Base-by-base conservation (phyloP, 1,284 basidiomycete species). In the Athelia sp. region DNA sequence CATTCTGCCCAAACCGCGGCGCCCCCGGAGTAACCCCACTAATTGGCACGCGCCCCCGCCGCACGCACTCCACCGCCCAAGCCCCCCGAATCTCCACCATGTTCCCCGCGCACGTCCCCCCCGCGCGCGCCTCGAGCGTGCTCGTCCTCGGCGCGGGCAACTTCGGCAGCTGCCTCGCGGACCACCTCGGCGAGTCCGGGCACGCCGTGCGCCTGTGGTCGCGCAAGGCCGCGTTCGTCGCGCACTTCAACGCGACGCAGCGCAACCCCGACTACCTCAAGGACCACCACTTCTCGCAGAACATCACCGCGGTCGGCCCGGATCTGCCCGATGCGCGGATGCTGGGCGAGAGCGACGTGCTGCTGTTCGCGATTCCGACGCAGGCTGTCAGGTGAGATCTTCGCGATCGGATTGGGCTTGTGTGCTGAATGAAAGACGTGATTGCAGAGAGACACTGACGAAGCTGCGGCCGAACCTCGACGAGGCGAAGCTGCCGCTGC, bases 91-190 rank as follows among this genome's bases (percentile, higher is more conserved):
- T 34, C n/a, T 34, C n/a, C 36, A 21, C 6, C 26, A 40, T 40
- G 36, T 40, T 17, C n/a, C 36, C 36, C 19, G 4, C 15, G 8
- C 36, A 40, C 6, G 19, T 21, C 4, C 4, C 19, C 15, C 36
- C 36, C 9, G 19, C 15, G 15, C 36, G 19, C 19, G n/a, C 19
- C 36, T 21, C 15, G 8, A 82, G 78, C 58, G 78, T 91, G 46
- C 74, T 90, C 40, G 75, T 91, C 31, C 76, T 91, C 52, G 88
- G 88, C 47, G 79, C 86, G 43, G 88, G 88, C 47, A 91, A 91
- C 66, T 92, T 92, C 72, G 88, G 89, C 15, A 87, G 82, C 52
- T 92, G 88, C 65, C 78, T 92, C n/a, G 87, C 87, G 26, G 88
- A 90, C 55, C 88, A 91, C 66, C 78, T 91, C 31, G 87, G 84